These are phyloP conservation scores for Cajanus cajan DNA, from an alignment of 306 rosid species.

Conservation along the genomic window DNA sequence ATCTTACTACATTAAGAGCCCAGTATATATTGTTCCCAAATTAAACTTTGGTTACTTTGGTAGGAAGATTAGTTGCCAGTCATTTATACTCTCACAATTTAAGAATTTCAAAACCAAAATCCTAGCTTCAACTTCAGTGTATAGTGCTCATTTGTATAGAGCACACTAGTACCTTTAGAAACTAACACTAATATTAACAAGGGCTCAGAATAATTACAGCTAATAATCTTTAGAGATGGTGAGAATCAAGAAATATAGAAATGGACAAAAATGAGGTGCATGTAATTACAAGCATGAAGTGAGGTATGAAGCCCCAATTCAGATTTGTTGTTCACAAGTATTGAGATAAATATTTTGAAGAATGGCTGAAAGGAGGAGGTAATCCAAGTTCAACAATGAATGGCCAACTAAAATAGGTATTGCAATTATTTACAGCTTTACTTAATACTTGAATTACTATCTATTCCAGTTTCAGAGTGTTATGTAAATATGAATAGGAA, in stretches of 20 bases:
- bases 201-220: not conserved
- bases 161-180: constrained; percentile 7
- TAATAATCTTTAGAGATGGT: constrained; percentile 2
- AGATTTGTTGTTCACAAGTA: not conserved
- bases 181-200: constrained; percentile 3
- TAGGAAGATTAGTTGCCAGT: not conserved
- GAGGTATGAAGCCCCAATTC: not conserved
- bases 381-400: not conserved
- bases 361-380: not conserved
- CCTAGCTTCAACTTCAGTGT: constrained; percentile 19
- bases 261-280: not conserved
- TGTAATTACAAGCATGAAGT: not conserved
- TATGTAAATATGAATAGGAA: no score
- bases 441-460: not conserved
- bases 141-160: no score
- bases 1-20: not conserved
- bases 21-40: constrained; percentile 11
- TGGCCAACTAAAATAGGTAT: not conserved
- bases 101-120: constrained; percentile 28
- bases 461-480: not conserved
- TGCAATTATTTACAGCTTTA: not conserved
- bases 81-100: constrained; percentile 16
- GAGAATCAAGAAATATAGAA: constrained; percentile 15
- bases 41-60: constrained; percentile 6
- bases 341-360: not conserved